Evolutionary conservation across 2,329 filamentous ascomycete genomes (phyloP).

Genomic region (Fusarium pseudonygamai): DNA sequence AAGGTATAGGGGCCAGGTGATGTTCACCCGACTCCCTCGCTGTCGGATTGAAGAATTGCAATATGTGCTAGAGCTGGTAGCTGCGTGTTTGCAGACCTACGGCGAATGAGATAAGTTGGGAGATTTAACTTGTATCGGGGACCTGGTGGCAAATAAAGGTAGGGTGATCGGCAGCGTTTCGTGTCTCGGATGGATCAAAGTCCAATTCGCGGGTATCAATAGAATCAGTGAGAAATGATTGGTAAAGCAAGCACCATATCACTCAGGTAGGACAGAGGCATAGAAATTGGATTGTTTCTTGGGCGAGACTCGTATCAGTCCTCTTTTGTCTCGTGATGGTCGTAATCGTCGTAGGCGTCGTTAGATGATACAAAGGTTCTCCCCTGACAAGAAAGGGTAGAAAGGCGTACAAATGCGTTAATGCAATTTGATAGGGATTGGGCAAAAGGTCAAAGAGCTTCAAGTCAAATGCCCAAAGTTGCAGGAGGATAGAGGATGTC

Average conservation of each 20-base stretch:
- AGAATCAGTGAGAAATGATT: slow-evolving; percentile 11
- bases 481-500: background rate
- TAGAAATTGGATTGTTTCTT: background rate
- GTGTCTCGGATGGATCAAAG: slow-evolving; percentile 8
- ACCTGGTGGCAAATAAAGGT: slow-evolving; percentile 29
- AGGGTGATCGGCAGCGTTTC: slow-evolving; percentile 25
- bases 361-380: slow-evolving; percentile 20
- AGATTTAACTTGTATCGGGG: background rate
- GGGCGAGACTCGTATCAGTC: slow-evolving; percentile 17
- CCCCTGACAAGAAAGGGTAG: background rate
- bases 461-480: background rate
- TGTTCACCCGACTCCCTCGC: slow-evolving; percentile 45
- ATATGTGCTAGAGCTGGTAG: background rate
- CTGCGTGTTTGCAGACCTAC: slow-evolving; percentile 13
- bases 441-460: slow-evolving; percentile 3
- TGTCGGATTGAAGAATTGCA: slow-evolving; percentile 15
- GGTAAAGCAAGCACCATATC: slow-evolving; percentile 9
- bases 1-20: slow-evolving; percentile 44
- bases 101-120: slow-evolving; percentile 2
- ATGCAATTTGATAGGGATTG: background rate
- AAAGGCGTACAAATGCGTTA: background rate
- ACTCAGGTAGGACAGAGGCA: background rate
- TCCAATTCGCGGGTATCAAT: slow-evolving; percentile 18
- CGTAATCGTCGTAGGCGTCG: slow-evolving; percentile 36
- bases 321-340: slow-evolving; percentile 35